Evolutionary conservation across 768 basidiomycete genomes (phyloP), one percentile per base, ranked within the genome.

Genomic region (Mycena leptocephala): DNA sequence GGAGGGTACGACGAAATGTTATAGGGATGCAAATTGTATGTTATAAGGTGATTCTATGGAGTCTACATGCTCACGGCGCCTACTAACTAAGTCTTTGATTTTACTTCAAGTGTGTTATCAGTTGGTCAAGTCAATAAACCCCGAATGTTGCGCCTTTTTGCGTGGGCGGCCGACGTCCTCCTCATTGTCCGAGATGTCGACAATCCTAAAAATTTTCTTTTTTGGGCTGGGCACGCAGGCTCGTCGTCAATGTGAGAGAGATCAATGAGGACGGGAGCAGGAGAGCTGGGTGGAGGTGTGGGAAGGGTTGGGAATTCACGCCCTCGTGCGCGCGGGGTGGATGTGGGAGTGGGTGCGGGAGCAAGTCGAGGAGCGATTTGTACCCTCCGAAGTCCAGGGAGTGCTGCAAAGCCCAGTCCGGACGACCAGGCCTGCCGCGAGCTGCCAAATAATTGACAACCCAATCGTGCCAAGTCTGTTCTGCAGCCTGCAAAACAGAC

Each of bases 341-440:
- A 11, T 41, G 62, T 14, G 37, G 26, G 51, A 1, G 32, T 20
- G 63, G 30, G 28, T 26, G 63, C 20, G 20, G 41, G 41, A 1
- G 51, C 35, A 10, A n/a, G 66, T 22, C 30, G 22, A 24, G 30
- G 65, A 0, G 48, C 6, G 32, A 28, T 9, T 22, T 10, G 51
- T 9, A 73, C 65, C 41, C 65, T 37, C 22, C 20, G 39, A 26
- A 74, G 24, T 0, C 72, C 72, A 11, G 72, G 72, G 20, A 73
- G 72, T 16, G 72, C 55, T 74, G 56, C 37, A 74, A 68, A 28
- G 65, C 66, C 73, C 66, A 74, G 8, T 3, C 28, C 22, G 65
- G 65, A 61, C 73, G 66, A 26, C 18, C 53, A n/a, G 39, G 33
- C 30, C n/a, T 53, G 8, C 56, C 64, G 37, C 46, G 56, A 59